Base-by-base conservation (phyloP, 2,329 filamentous ascomycete genomes). In the Cercospora brassicicola region DNA sequence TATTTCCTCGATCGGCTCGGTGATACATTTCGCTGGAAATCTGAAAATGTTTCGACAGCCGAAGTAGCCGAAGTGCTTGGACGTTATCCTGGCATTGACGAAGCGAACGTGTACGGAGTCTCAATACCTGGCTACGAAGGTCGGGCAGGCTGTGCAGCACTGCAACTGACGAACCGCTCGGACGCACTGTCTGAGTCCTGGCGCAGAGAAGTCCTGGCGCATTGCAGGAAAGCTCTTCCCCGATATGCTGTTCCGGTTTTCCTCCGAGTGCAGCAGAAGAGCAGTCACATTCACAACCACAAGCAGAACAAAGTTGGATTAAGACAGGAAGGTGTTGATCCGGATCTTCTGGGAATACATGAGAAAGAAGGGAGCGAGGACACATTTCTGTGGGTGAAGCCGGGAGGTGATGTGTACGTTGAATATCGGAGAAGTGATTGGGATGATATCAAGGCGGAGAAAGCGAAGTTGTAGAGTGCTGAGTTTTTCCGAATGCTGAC, bases 241-340 rank as follows among this genome's bases (percentile, higher is more conserved):
- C 85, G 84, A 69, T 93, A 93, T 75, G 91, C 91, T 0, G 90
- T 93, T 0, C 91, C 91, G 0, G 80, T 93, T 1, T 93, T 93
- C 80, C 74, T 93, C 53, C 83, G 90, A 0, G 79, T 91, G 13
- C 84, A 90, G 26, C 81, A 84, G 57, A 81, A 82, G 30, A 73
- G 73, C 57, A 86, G 84, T 26, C 84, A 88, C 1, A 90, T 88
- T 71, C 89, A 91, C 76, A 93, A 92, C 75, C 90, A 92, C 76
- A 93, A 94, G 80, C 91, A 93, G 80, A 91, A 92, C 76, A 94
- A 93, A 77, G 85, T 89, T 1, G 88, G 88, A 0, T 79, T 93
- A 59, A 84, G 89, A 74, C 85, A 87, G 56, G 89, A 91, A 71
- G 90, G 90, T 0, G 85, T 91, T n/a, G 86, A 91, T 77, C 85